A percentile compares a stretch with the other conserved stretches of the same genome.
Evolutionary conservation across 176 grass and related monocot genomes (phyloP).

Genomic region (Hordeum marinum): DNA sequence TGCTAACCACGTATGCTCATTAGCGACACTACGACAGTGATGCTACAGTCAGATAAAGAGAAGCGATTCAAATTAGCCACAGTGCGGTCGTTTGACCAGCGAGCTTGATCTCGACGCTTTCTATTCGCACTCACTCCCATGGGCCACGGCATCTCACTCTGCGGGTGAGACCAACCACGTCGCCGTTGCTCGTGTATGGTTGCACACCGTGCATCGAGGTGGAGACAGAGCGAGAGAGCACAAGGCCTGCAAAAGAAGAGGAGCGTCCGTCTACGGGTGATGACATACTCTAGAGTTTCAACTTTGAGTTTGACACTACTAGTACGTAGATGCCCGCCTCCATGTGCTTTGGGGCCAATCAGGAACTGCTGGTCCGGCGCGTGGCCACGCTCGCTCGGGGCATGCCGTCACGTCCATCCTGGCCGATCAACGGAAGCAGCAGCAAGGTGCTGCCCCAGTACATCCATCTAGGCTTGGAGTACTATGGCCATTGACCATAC

Average conservation of each 20-base stretch:
- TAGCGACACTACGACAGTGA: too few relatives aligned
- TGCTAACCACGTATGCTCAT: too few relatives aligned
- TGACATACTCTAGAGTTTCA: background rate
- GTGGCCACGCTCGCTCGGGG: background rate
- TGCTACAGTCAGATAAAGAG: too few relatives aligned
- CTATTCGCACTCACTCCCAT: too few relatives aligned
- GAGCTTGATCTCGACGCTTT: too few relatives aligned
- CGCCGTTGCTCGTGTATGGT: background rate
- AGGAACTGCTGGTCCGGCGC: background rate
- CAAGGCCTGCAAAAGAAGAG: background rate
- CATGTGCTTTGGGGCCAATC: background rate
- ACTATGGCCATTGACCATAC: too few relatives aligned
- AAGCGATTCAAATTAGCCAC: too few relatives aligned
- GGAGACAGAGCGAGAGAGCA: background rate
- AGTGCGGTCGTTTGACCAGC: too few relatives aligned
- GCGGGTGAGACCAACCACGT: background rate
- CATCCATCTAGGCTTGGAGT: too few relatives aligned
- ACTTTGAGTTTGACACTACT: background rate
- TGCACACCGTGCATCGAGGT: background rate
- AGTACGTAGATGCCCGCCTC: background rate
- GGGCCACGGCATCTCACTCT: too few relatives aligned
- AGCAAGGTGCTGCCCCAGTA: rapidly evolving
- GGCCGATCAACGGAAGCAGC: background rate
- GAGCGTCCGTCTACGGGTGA: background rate
- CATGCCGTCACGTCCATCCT: background rate